Evolutionary conservation across 805 yeast genomes (phyloP).

Genomic region (Monosporozyma siamensis): DNA sequence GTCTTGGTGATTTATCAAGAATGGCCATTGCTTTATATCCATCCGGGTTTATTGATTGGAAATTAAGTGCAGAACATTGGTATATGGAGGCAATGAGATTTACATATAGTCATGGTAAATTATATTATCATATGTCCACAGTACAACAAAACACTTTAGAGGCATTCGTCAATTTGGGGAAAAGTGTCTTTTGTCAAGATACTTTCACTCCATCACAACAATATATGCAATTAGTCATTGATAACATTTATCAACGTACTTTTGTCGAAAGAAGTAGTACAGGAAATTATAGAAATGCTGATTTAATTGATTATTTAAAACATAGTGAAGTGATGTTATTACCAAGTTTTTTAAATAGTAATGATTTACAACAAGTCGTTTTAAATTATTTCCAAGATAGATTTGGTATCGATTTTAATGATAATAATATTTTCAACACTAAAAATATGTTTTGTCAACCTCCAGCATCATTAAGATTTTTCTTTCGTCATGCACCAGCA

Average conservation of each 20-base stretch:
- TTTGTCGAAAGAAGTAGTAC: conserved; percentile 31
- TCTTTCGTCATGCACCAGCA: conserved; percentile 67
- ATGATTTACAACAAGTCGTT: conserved; percentile 49
- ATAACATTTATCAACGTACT: conserved; percentile 56
- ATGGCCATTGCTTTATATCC: conserved; percentile 83
- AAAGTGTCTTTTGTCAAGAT: conserved; percentile 68
- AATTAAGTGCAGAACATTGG: conserved; percentile 75
- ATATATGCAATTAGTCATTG: conserved; percentile 67
- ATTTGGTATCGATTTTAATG: conserved; percentile 56
- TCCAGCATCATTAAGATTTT: conserved; percentile 41
- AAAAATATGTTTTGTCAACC: conserved; percentile 33
- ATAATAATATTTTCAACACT: conserved; percentile 51
- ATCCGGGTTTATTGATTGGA: conserved; percentile 78
- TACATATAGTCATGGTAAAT: conserved; percentile 75
- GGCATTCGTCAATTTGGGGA: conserved; percentile 72
- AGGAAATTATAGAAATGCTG: conserved; percentile 24
- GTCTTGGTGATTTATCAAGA: conserved; percentile 74
- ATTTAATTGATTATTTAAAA: conserved; percentile 33
- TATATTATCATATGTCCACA: conserved; percentile 80
- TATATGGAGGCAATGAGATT: conserved; percentile 63
- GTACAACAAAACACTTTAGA: conserved; percentile 65
- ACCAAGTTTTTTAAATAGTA: conserved; percentile 46
- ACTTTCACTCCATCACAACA: conserved; percentile 79
- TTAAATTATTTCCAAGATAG: conserved; percentile 53
- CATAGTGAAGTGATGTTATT: conserved; percentile 59